Percentiles rank a stretch among this genome's conserved stretches.
Evolutionary conservation across 192 early-diverging fungal genomes (phyloP).

Genomic region (Backusella australiensis): DNA sequence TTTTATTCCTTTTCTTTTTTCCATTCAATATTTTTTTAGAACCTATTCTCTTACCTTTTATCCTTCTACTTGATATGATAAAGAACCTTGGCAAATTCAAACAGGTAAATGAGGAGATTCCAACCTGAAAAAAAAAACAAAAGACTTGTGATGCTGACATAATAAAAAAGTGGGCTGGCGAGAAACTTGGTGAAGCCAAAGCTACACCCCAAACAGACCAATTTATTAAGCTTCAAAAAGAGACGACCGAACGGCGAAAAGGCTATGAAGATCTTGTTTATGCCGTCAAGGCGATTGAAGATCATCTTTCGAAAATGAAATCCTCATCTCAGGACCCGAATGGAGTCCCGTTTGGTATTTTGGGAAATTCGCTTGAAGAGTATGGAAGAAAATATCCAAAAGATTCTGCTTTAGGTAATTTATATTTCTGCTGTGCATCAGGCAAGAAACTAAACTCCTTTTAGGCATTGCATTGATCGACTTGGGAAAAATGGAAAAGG

Average conservation of each 20-base stretch:
- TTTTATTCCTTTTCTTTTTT: conserved; percentile 21
- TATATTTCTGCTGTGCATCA: conserved; percentile 2
- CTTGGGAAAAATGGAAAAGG: conserved; percentile 45
- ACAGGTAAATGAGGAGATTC: conserved; percentile 42
- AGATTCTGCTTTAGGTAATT: conserved; percentile 40
- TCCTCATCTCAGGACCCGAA: conserved; percentile 62
- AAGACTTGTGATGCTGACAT: neutral
- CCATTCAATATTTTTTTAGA: neutral
- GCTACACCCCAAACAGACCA: conserved; percentile 78
- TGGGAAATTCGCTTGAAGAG: conserved; percentile 62
- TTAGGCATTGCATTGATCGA: conserved; percentile 50
- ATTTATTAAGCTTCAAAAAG: conserved; percentile 73
- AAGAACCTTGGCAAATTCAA: conserved; percentile 68
- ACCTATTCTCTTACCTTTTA: neutral
- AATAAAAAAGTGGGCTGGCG: conserved; percentile 62
- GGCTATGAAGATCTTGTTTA: conserved; percentile 64
- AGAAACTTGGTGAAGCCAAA: conserved; percentile 68
- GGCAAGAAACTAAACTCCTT: conserved; percentile 21
- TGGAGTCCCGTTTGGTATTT: conserved; percentile 58
- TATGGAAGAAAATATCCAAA: conserved; percentile 51
- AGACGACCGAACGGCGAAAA: conserved; percentile 64
- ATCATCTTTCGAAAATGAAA: conserved; percentile 62
- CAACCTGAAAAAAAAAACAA: neutral
- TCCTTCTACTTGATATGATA: conserved; percentile 32
- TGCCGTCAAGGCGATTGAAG: conserved; percentile 46